These are phyloP conservation scores for Fusarium citri DNA, from an alignment of 2,329 filamentous ascomycete genomes.

Conservation along the genomic window DNA sequence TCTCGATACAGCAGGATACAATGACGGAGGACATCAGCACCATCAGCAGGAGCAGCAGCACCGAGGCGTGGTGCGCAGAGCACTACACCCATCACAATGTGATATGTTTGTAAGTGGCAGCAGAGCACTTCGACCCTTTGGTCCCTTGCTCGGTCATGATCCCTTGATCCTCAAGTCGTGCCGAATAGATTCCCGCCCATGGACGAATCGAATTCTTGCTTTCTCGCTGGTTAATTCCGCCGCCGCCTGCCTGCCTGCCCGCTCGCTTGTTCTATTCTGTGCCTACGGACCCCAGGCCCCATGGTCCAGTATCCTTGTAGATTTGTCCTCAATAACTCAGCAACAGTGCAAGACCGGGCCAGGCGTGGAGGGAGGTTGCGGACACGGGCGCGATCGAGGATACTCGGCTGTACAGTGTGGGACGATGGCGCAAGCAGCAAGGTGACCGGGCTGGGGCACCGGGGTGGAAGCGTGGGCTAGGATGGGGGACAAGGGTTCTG, in stretches of 20 bases:
- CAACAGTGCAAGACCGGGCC: slow-evolving; percentile 44
- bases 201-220: slow-evolving; percentile 30
- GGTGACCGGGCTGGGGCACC: slow-evolving; percentile 42
- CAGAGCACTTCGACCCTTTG: slow-evolving; percentile 23
- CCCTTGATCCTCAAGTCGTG: slow-evolving; percentile 29
- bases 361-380: slow-evolving; percentile 46
- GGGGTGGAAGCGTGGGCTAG: slow-evolving; percentile 41
- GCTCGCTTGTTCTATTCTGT: slow-evolving; percentile 23
- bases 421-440: slow-evolving; percentile 48
- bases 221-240: slow-evolving; percentile 31
- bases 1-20: slow-evolving; percentile 22
- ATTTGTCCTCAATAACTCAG: slow-evolving; percentile 30
- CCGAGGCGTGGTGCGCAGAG: slow-evolving; percentile 19
- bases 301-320: slow-evolving; percentile 31
- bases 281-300: slow-evolving; percentile 18
- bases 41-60: slow-evolving; percentile 9
- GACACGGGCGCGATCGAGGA: slow-evolving; percentile 44
- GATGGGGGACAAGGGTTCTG: slow-evolving; percentile 39
- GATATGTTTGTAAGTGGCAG: slow-evolving; percentile 26
- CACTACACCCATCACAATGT: slow-evolving; percentile 25
- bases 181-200: slow-evolving; percentile 35
- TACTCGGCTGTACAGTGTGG: slow-evolving; percentile 49
- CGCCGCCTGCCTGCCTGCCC: slow-evolving; percentile 7
- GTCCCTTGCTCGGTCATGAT: slow-evolving; percentile 29
- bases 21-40: slow-evolving; percentile 10